Evolutionary conservation across 2,329 filamentous ascomycete genomes (phyloP).

Genomic region (Fusarium cyanostomum): DNA sequence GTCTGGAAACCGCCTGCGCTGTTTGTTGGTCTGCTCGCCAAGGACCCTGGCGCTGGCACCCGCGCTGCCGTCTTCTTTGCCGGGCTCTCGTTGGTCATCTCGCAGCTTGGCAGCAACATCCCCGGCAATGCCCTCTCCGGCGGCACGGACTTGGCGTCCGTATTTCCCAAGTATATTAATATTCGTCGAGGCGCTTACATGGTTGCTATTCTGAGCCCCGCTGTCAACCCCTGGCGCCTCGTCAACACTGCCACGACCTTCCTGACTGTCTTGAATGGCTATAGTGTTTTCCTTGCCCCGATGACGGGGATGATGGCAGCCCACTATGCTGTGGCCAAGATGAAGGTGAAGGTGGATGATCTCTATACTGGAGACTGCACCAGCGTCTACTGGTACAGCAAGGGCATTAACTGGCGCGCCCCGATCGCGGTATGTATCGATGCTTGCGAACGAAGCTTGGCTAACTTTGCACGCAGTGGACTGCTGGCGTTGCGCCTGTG

Average conservation of each 20-base stretch:
- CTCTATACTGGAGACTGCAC: constrained; percentile 45
- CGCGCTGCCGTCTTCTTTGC: constrained; percentile 52
- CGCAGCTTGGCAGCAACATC: constrained; percentile 51
- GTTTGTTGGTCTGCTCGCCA: constrained; percentile 45
- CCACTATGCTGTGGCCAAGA: constrained; percentile 47
- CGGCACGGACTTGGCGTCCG: constrained; percentile 52
- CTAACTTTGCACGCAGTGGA: constrained; percentile 46
- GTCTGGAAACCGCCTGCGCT: constrained; percentile 53
- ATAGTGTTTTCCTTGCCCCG: constrained; percentile 51
- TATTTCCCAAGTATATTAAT: constrained; percentile 51
- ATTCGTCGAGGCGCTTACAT: constrained; percentile 52
- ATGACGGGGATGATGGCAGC: constrained; percentile 54
- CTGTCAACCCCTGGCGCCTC: constrained; percentile 52
- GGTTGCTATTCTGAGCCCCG: constrained; percentile 48
- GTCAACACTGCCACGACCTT: constrained; percentile 51
- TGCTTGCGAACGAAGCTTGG: neutral
- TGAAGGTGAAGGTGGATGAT: constrained; percentile 50
- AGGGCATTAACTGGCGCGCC: constrained; percentile 54
- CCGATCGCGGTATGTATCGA: constrained; percentile 49
- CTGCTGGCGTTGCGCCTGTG: constrained; percentile 51
- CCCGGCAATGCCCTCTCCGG: constrained; percentile 51
- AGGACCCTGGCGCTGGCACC: constrained; percentile 46
- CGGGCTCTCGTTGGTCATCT: constrained; percentile 48
- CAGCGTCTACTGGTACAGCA: constrained; percentile 53
- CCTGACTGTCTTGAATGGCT: constrained; percentile 49